These are phyloP conservation scores for Boechera retrofracta DNA, from an alignment of 345 rosid species.

Conservation along the genomic window DNA sequence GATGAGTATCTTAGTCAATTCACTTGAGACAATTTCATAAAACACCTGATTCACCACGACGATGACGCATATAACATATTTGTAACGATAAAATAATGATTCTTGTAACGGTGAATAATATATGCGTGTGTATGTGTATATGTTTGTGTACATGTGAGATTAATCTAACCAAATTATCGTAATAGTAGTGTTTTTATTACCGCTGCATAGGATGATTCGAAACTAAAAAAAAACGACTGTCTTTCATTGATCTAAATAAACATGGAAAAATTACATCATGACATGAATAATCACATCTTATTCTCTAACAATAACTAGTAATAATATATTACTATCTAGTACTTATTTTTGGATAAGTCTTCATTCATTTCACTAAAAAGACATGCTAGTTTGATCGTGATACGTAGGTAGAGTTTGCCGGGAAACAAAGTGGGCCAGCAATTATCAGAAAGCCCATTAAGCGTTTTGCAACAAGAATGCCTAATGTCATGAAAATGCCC, in stretches of 20 bases:
- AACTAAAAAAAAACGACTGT: background rate
- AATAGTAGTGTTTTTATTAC: too few relatives aligned
- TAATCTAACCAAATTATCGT: too few relatives aligned
- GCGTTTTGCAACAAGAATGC: constrained; percentile 27
- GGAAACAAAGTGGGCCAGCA: constrained; percentile 25
- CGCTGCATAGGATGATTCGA: too few relatives aligned
- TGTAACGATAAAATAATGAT: too few relatives aligned
- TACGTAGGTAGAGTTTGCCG: background rate
- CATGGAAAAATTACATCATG: background rate
- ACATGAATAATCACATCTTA: constrained; percentile 22
- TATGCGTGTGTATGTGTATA: too few relatives aligned
- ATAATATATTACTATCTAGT: background rate
- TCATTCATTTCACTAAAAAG: background rate
- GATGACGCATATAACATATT: too few relatives aligned
- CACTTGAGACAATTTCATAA: too few relatives aligned
- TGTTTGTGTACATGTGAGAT: too few relatives aligned
- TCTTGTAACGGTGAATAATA: too few relatives aligned
- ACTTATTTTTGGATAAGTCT: background rate
- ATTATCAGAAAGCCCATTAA: constrained; percentile 33
- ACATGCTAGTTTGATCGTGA: constrained; percentile 13
- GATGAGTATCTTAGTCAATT: background rate
- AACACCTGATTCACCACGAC: too few relatives aligned
- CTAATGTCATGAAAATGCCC: constrained; percentile 3
- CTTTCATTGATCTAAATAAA: background rate
- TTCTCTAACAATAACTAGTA: background rate